phyloP scores from a whole-genome alignment of 106 monocot genomes.

The Dendrobium nobile region DNA sequence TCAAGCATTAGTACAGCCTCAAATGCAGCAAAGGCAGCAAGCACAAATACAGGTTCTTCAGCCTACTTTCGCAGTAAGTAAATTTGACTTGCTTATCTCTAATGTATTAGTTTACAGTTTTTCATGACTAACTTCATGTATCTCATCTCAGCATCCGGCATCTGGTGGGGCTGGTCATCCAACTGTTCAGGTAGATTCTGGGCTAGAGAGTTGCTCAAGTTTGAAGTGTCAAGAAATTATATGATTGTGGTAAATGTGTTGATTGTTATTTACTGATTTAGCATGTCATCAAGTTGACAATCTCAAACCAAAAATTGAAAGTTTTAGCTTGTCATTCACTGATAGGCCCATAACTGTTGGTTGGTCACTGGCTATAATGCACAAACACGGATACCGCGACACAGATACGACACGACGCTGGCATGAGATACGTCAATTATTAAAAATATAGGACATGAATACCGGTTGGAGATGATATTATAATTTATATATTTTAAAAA shows the following conservation, averaged over 20 bases:
- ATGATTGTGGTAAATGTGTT: neutral
- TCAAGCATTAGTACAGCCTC: slow-evolving; percentile 48
- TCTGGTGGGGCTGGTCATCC: slow-evolving; percentile 39
- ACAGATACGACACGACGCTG: no score
- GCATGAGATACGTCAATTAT: no score
- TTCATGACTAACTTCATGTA: neutral
- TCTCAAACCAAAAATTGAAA: neutral
- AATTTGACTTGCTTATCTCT: neutral
- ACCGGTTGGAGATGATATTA: no score
- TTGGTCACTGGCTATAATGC: no score
- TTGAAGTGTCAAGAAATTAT: no score
- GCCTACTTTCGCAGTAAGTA: slow-evolving; percentile 38
- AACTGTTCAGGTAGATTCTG: slow-evolving; percentile 45
- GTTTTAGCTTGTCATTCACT: neutral
- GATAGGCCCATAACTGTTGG: neutral
- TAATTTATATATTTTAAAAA: no score
- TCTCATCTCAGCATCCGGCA: slow-evolving; percentile 38
- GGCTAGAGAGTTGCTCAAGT: neutral
- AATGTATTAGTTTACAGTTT: neutral
- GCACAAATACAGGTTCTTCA: slow-evolving; percentile 48
- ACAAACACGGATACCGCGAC: no score
- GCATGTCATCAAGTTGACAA: neutral
- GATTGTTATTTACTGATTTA: neutral
- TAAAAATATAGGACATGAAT: no score
- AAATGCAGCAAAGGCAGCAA: slow-evolving; percentile 78